These are phyloP conservation scores for Tetrapyrgos nigripes DNA, from an alignment of 1,284 basidiomycete genomes.

Conservation along the genomic window DNA sequence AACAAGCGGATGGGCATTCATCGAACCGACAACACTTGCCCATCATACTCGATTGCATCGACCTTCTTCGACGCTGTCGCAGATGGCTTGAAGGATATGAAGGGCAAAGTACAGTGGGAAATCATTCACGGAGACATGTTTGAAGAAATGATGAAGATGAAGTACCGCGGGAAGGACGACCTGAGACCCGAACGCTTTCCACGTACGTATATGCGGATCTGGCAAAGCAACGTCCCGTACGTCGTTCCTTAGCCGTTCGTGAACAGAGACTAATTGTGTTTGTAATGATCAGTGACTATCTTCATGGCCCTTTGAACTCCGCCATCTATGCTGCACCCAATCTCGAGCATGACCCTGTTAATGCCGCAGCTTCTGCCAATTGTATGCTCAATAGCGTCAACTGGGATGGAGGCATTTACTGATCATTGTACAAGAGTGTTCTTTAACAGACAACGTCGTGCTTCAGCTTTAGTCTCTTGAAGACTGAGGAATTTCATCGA, in stretches of 20 bases:
- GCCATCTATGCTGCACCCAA: constrained; percentile 34
- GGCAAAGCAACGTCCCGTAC: constrained; percentile 36
- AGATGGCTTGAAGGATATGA: constrained; percentile 21
- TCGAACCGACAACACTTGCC: constrained; percentile 16
- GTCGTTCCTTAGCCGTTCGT: not conserved
- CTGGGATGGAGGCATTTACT: constrained; percentile 36
- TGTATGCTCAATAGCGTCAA: constrained; percentile 34
- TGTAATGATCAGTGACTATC: constrained; percentile 37
- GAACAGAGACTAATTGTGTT: not conserved
- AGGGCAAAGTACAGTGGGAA: constrained; percentile 26
- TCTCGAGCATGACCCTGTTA: constrained; percentile 28
- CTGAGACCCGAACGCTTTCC: constrained; percentile 32
- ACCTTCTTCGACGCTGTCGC: constrained; percentile 32
- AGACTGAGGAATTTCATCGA: constrained; percentile 30
- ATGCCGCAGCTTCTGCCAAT: constrained; percentile 35
- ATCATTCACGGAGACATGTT: constrained; percentile 29
- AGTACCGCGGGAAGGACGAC: constrained; percentile 25
- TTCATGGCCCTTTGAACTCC: constrained; percentile 39
- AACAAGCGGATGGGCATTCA: not conserved
- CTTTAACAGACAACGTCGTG: not conserved
- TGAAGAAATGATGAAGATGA: constrained; percentile 34
- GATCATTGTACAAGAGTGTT: constrained; percentile 20
- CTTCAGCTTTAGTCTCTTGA: constrained; percentile 38
- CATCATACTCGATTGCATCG: constrained; percentile 26
- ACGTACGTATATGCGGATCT: constrained; percentile 33